phyloP scores from a whole-genome alignment of 768 basidiomycete species.

The Hygrocybe coccinea region DNA sequence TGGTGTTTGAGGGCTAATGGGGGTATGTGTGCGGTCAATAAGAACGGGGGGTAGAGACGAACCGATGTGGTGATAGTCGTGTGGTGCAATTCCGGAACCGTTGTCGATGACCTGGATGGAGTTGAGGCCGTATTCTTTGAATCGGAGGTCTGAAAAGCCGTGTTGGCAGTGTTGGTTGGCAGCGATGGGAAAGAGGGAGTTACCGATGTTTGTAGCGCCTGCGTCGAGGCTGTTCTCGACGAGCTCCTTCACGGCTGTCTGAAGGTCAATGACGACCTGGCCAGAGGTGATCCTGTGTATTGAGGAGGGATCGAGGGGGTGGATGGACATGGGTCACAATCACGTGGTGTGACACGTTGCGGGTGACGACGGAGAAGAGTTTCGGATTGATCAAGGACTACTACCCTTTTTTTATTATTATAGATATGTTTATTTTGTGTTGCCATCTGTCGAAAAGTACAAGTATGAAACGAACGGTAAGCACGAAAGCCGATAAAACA shows the following conservation, averaged over 20 bases:
- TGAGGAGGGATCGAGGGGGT: slow-evolving; percentile 68
- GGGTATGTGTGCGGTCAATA: neutral
- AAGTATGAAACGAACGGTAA: no score
- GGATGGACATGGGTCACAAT: slow-evolving; percentile 27
- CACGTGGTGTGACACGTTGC: no score
- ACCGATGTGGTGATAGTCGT: slow-evolving; percentile 80
- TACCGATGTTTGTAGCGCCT: slow-evolving; percentile 81
- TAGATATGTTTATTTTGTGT: no score
- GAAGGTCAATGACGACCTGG: slow-evolving; percentile 91
- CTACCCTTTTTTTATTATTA: no score
- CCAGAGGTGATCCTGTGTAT: slow-evolving; percentile 90
- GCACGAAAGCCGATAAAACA: no score
- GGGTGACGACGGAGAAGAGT: neutral
- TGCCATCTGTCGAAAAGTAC: no score
- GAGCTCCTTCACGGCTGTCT: slow-evolving; percentile 92
- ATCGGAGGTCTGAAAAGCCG: slow-evolving; percentile 65
- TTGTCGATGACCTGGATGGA: slow-evolving; percentile 89
- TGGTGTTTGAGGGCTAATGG: slow-evolving; percentile 78
- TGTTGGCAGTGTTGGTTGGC: neutral
- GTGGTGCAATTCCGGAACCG: slow-evolving; percentile 75
- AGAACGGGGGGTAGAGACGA: slow-evolving; percentile 18
- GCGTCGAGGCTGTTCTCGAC: slow-evolving; percentile 96
- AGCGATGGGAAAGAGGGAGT: slow-evolving; percentile 18
- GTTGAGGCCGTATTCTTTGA: slow-evolving; percentile 82
- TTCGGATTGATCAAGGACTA: neutral